Conservation (phyloP, 2,329 filamentous ascomycete genomes). For the Fusarium palustre region DNA sequence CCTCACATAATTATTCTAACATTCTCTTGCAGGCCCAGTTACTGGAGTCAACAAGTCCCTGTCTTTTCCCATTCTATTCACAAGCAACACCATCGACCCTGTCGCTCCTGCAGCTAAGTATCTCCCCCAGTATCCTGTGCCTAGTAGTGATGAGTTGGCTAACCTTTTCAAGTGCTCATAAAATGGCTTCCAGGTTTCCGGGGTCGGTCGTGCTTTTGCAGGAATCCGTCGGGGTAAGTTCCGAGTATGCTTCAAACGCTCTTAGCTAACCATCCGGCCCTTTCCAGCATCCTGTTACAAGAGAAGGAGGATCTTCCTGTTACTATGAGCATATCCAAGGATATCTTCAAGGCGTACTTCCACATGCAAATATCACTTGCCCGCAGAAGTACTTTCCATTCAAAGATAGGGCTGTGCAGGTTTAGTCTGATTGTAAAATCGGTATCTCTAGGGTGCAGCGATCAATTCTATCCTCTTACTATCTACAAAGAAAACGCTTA, state of each 20-base stretch:
- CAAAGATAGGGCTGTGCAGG: too few species aligned
- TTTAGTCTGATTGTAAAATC: neutral
- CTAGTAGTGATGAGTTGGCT: neutral
- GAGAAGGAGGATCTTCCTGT: neutral
- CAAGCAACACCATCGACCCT: conserved; percentile 1
- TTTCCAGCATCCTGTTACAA: neutral
- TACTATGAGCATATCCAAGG: neutral
- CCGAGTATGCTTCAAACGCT: neutral
- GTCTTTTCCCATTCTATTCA: neutral
- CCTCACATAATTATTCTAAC: neutral
- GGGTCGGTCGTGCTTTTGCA: neutral
- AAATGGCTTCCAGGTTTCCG: neutral
- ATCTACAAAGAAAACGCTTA: neutral
- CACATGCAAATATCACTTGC: neutral
- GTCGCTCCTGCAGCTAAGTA: neutral
- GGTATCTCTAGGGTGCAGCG: too few species aligned
- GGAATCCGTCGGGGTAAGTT: neutral
- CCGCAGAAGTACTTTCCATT: neutral
- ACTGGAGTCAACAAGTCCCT: neutral
- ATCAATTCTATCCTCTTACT: neutral
- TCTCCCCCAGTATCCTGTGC: accelerated
- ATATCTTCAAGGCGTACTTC: neutral
- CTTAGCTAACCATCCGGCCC: neutral
- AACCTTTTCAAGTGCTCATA: neutral
- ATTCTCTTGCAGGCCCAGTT: neutral